phyloP scores from a whole-genome alignment of 495 filamentous ascomycete genomes.

The Ramalina intermedia region DNA sequence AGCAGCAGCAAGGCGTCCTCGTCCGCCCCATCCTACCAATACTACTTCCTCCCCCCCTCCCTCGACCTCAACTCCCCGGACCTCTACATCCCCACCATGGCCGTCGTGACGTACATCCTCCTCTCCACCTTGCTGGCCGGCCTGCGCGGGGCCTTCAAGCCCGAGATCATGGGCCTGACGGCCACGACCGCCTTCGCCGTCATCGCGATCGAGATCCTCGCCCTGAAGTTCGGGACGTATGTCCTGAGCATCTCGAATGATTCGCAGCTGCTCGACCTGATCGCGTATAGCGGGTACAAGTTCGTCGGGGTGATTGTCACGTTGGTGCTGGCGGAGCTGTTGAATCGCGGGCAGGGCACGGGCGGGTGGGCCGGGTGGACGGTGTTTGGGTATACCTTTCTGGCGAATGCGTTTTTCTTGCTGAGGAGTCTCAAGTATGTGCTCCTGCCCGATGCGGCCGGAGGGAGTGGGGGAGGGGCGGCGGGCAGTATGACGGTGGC shows the following conservation, averaged over 20 bases:
- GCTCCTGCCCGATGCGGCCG: slow-evolving; percentile 64
- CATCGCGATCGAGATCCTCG: slow-evolving; percentile 72
- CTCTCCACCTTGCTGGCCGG: slow-evolving; percentile 80
- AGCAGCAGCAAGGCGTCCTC: slow-evolving; percentile 28
- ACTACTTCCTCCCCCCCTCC: slow-evolving; percentile 83
- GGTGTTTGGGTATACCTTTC: slow-evolving; percentile 78
- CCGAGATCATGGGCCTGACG: slow-evolving; percentile 78
- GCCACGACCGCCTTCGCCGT: slow-evolving; percentile 71
- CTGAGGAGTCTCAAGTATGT: slow-evolving; percentile 93
- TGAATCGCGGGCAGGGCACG: slow-evolving; percentile 63
- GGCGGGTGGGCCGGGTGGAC: slow-evolving; percentile 79
- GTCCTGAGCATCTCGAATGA: slow-evolving; percentile 83
- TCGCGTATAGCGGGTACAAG: slow-evolving; percentile 97
- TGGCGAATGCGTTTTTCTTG: slow-evolving; percentile 90
- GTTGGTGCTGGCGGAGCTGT: slow-evolving; percentile 57
- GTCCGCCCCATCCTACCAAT: slow-evolving; percentile 46
- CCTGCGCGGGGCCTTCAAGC: slow-evolving; percentile 83
- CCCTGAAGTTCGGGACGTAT: slow-evolving; percentile 83
- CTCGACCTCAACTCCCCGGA: slow-evolving; percentile 97
- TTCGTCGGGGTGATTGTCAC: slow-evolving; percentile 93
- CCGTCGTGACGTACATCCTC: slow-evolving; percentile 92
- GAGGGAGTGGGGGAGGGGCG: slow-evolving; percentile 43
- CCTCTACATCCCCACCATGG: slow-evolving; percentile 89
- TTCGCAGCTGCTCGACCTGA: slow-evolving; percentile 73
- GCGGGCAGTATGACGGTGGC: slow-evolving; percentile 40